A percentile compares a stretch with the other conserved stretches of the same genome.
These are phyloP conservation scores for Neoboletus magnificus DNA, from an alignment of 768 basidiomycete species.

Conservation along the genomic window DNA sequence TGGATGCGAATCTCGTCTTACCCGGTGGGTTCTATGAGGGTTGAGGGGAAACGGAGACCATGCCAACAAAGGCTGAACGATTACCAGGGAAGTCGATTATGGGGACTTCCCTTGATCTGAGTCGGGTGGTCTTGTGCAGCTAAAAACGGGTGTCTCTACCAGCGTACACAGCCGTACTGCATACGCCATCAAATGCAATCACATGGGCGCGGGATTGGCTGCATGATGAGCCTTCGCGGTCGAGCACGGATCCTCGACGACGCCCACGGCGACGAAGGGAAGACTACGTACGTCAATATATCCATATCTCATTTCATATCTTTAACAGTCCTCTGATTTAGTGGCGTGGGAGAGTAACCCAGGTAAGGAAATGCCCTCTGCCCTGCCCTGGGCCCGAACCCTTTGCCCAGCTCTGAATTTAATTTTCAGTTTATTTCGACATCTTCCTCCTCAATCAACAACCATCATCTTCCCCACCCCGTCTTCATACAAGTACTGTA, in stretches of 20 bases:
- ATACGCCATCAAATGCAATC: not conserved
- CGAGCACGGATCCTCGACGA: not conserved
- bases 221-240: not conserved
- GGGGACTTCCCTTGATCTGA: conserved; percentile 1
- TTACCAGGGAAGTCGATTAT: conserved; percentile 9
- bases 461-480: conserved; percentile 43
- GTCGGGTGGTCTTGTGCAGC: conserved; percentile 3
- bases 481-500: conserved; percentile 36
- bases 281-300: not conserved
- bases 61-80: conserved; percentile 19
- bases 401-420: conserved; percentile 74
- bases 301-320: conserved; percentile 2
- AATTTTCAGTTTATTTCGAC: conserved; percentile 53
- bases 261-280: not conserved
- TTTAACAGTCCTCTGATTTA: conserved; percentile 5
- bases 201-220: not conserved
- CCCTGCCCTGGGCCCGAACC: conserved; percentile 53
- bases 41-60: conserved; percentile 16
- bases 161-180: not conserved
- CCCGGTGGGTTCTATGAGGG: conserved; percentile 9
- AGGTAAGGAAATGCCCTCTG: conserved; percentile 29
- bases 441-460: conserved; percentile 42
- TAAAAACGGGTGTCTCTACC: conserved; percentile 5
- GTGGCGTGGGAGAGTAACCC: conserved; percentile 25
- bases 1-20: conserved; percentile 16